Evolutionary conservation across 257 asterid genomes (phyloP).

Genomic region (Fraxinus cuspidata): DNA sequence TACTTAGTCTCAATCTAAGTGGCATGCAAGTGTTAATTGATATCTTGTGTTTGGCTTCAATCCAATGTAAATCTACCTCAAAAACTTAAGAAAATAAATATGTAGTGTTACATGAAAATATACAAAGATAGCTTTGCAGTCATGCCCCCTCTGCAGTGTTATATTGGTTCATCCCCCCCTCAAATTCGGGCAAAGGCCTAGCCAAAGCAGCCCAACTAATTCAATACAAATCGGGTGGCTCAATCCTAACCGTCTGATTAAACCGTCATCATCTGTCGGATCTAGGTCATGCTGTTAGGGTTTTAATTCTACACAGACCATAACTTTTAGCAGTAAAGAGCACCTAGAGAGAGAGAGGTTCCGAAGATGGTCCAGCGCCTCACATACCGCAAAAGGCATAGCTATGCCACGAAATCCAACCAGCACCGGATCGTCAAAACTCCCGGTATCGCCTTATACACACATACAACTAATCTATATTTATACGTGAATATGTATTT

Average conservation of each 20-base stretch:
- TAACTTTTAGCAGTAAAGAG: neutral
- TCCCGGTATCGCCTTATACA: neutral
- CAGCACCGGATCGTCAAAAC: slow-evolving; percentile 6
- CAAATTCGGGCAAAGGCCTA: neutral
- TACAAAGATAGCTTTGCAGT: too few relatives aligned
- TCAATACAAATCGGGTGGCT: neutral
- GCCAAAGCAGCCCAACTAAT: neutral
- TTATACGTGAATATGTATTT: neutral
- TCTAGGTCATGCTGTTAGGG: neutral
- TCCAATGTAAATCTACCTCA: too few relatives aligned
- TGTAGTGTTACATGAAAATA: too few relatives aligned
- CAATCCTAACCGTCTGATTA: neutral
- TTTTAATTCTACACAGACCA: neutral
- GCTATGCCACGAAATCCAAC: slow-evolving; percentile 1
- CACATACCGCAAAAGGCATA: slow-evolving; percentile 1
- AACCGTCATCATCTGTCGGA: neutral
- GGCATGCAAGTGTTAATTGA: too few relatives aligned
- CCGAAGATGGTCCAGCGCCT: slow-evolving; percentile 5
- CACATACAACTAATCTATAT: neutral
- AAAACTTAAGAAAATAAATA: too few relatives aligned
- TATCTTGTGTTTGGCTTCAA: too few relatives aligned
- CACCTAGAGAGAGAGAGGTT: neutral
- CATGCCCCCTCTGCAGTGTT: too few relatives aligned
- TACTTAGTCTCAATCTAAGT: too few relatives aligned
- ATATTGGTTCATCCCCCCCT: neutral